Conservation (phyloP, 768 basidiomycete species). For the Lactarius hengduanensis region DNA sequence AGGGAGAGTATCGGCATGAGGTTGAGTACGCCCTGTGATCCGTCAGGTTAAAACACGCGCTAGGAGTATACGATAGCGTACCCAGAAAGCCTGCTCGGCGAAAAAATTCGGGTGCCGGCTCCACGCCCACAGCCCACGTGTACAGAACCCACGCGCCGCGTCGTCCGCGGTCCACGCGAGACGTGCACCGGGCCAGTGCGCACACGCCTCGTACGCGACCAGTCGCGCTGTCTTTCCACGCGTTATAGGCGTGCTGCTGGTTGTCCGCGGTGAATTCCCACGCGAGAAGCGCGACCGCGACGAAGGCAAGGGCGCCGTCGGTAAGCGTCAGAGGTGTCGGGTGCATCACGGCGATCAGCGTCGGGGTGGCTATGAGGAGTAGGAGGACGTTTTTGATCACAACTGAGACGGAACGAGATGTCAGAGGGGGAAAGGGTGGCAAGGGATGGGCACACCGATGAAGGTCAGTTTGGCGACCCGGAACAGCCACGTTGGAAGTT, state of each 20-base stretch:
- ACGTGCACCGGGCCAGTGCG: slow-evolving; percentile 61
- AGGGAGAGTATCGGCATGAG: slow-evolving; percentile 60
- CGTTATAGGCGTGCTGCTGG: slow-evolving; percentile 84
- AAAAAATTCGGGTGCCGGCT: slow-evolving; percentile 90
- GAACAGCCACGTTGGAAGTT: slow-evolving; percentile 55
- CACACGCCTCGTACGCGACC: slow-evolving; percentile 4
- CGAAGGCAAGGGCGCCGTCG: slow-evolving; percentile 59
- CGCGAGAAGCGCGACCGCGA: slow-evolving; percentile 58
- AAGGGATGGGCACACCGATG: slow-evolving; percentile 48
- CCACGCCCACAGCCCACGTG: slow-evolving; percentile 83
- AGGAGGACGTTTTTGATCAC: slow-evolving; percentile 80
- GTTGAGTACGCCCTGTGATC: slow-evolving; percentile 61
- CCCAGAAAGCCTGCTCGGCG: slow-evolving; percentile 89
- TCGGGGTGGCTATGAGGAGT: slow-evolving; percentile 65
- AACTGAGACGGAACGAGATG: slow-evolving; percentile 38
- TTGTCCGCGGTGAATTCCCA: slow-evolving; percentile 88
- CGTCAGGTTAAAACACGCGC: neutral
- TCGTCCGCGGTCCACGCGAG: slow-evolving; percentile 66
- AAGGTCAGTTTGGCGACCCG: slow-evolving; percentile 67
- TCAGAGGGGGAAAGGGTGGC: neutral
- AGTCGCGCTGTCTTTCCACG: slow-evolving; percentile 60
- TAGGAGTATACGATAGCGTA: slow-evolving; percentile 36
- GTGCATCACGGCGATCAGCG: slow-evolving; percentile 53
- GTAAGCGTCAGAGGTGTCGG: slow-evolving; percentile 51
- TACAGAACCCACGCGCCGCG: slow-evolving; percentile 77